phyloP scores from a whole-genome alignment of 2,329 filamentous ascomycete species.

The Geoglossum cookeanum region DNA sequence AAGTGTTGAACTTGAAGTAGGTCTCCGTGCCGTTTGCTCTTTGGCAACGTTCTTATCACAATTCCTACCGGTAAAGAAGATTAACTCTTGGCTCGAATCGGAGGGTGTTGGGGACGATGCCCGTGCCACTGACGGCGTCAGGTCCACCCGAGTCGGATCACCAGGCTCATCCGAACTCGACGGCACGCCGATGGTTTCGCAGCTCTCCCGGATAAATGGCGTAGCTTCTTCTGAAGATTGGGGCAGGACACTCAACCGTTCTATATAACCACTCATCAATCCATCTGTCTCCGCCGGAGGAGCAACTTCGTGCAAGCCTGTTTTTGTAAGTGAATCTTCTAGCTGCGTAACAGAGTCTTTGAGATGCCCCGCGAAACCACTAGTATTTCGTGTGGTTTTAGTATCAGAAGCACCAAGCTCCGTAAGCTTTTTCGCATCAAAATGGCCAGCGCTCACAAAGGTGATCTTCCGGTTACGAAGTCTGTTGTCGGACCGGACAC shows the following conservation, averaged over 20 bases:
- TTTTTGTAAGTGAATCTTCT: not conserved
- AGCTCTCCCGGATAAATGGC: not conserved
- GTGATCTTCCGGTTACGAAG: slow-evolving; percentile 35
- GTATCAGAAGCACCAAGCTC: slow-evolving; percentile 7
- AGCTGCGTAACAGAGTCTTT: not conserved
- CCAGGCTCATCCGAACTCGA: not conserved
- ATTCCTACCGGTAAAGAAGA: slow-evolving; percentile 43
- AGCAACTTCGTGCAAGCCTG: not conserved
- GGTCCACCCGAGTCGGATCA: not conserved
- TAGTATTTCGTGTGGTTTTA: not conserved
- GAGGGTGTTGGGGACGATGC: slow-evolving; percentile 22
- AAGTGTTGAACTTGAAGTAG: slow-evolving; percentile 8
- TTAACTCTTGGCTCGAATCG: slow-evolving; percentile 54
- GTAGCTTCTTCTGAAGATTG: not conserved
- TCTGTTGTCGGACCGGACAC: slow-evolving; percentile 27
- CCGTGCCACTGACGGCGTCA: slow-evolving; percentile 7
- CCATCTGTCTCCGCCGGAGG: not conserved
- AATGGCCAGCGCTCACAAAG: slow-evolving; percentile 40
- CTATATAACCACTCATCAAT: not conserved
- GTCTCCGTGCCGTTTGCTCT: not conserved
- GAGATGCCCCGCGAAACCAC: not conserved
- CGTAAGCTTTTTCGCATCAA: slow-evolving; percentile 20
- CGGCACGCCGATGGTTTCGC: not conserved
- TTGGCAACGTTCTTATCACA: slow-evolving; percentile 2
- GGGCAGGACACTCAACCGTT: not conserved